Conservation (phyloP, 2,329 filamentous ascomycete genomes). For the Emericellopsis cladophorae region DNA sequence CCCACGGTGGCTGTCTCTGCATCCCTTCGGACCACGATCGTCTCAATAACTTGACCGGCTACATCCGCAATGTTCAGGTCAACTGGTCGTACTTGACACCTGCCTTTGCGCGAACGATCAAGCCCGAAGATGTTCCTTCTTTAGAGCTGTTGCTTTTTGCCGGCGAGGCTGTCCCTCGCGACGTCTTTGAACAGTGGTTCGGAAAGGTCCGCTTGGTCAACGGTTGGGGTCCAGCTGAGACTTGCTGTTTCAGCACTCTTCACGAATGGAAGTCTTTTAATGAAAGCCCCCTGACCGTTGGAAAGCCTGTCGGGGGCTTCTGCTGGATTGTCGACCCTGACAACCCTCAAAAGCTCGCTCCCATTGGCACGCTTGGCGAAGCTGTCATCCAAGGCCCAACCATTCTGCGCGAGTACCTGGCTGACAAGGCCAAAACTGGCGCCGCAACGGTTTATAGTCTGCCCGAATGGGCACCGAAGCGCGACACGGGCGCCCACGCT, state of each 20-base stretch:
- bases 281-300: constrained; percentile 1
- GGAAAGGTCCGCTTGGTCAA: constrained; percentile 1
- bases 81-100: not conserved
- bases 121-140: not conserved
- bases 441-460: not conserved
- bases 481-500: not conserved
- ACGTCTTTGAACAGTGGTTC: constrained; percentile 4
- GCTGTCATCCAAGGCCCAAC: constrained; percentile 14
- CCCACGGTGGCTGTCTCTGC: constrained; percentile 20
- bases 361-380: constrained; percentile 5
- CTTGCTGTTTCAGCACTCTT: constrained; percentile 3
- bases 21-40: constrained; percentile 20
- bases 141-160: constrained; percentile 3
- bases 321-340: constrained; percentile 5
- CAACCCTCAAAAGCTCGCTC: constrained; percentile 2
- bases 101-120: not conserved
- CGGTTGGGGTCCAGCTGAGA: constrained; percentile 5
- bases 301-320: constrained; percentile 3
- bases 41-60: constrained; percentile 9
- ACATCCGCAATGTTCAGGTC: not conserved
- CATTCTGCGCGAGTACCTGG: constrained; percentile 34
- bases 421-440: constrained; percentile 15
- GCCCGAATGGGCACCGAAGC: not conserved
- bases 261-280: not conserved
- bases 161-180: constrained; percentile 3